Conservation (phyloP, 257 asterid species). For the Nicotiana paniculata region DNA sequence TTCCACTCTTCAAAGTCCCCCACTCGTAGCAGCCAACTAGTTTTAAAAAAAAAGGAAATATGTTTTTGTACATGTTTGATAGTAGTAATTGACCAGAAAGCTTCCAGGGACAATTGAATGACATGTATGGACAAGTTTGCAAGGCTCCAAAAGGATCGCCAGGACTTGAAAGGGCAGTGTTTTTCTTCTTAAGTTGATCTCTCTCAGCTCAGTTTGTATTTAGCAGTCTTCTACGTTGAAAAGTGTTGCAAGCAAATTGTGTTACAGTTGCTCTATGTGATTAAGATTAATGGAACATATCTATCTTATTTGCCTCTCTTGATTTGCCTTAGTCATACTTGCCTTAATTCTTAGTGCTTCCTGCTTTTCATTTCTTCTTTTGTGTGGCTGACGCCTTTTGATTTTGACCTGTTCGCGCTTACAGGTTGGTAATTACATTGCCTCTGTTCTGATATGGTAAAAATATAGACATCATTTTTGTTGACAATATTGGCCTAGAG, state of each 20-base stretch:
- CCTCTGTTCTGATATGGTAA: background rate
- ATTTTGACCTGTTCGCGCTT: background rate
- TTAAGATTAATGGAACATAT: background rate
- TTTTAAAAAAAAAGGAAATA: background rate
- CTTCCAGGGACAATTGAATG: background rate
- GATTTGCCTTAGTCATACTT: background rate
- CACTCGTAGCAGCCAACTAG: background rate
- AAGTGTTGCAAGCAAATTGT: background rate
- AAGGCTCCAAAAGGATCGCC: slow-evolving; percentile 9
- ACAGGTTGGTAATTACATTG: background rate
- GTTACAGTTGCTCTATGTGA: slow-evolving; percentile 5
- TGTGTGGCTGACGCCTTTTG: background rate
- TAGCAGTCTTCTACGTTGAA: background rate
- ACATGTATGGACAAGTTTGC: slow-evolving; percentile 5
- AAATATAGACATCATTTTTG: background rate
- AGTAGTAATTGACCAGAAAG: slow-evolving; percentile 4
- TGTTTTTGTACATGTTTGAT: slow-evolving; percentile 9
- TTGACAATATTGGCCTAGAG: background rate
- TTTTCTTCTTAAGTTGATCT: background rate
- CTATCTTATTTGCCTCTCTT: background rate
- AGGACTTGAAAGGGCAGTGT: background rate
- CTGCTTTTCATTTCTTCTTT: background rate
- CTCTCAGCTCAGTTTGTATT: background rate
- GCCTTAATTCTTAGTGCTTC: background rate
- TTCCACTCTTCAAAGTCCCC: background rate